phyloP scores from a whole-genome alignment of 805 yeast species.

The Dipodascus albidus region DNA sequence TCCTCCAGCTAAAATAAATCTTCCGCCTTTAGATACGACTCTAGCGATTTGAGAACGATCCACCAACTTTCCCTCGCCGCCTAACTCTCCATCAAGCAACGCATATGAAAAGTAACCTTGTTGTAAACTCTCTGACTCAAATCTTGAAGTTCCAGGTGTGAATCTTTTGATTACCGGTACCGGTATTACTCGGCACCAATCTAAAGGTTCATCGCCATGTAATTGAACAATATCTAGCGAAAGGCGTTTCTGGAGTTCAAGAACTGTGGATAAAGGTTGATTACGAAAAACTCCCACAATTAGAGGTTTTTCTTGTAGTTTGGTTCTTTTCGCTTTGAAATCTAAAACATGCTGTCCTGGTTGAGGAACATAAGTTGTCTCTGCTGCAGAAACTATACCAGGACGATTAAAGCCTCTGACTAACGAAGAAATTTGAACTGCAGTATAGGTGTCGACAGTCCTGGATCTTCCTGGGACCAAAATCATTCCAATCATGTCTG shows the following conservation, averaged over 20 bases:
- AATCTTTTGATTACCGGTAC: slow-evolving; percentile 67
- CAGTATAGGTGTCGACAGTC: slow-evolving; percentile 42
- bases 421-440: slow-evolving; percentile 33
- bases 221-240: slow-evolving; percentile 72
- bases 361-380: background rate
- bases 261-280: slow-evolving; percentile 57
- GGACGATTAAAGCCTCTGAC: slow-evolving; percentile 16
- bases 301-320: slow-evolving; percentile 41
- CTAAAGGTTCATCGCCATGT: slow-evolving; percentile 64
- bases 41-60: slow-evolving; percentile 32
- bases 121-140: slow-evolving; percentile 22
- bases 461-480: slow-evolving; percentile 75
- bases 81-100: slow-evolving; percentile 75
- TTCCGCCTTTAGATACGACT: slow-evolving; percentile 28
- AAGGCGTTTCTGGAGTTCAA: slow-evolving; percentile 29
- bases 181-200: slow-evolving; percentile 28
- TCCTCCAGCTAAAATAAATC: slow-evolving; percentile 81
- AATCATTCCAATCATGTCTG: slow-evolving; percentile 73
- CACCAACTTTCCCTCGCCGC: slow-evolving; percentile 81
- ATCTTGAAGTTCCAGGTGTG: slow-evolving; percentile 39
- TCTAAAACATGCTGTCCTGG: slow-evolving; percentile 6
- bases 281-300: slow-evolving; percentile 87
- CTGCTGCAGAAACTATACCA: background rate
- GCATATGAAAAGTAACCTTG: slow-evolving; percentile 39
- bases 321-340: slow-evolving; percentile 8